A percentile compares a stretch with the other conserved stretches of the same genome.
Evolutionary conservation across 1,139 yeast genomes (phyloP).

Genomic region (Blastobotrys illinoisensis): DNA sequence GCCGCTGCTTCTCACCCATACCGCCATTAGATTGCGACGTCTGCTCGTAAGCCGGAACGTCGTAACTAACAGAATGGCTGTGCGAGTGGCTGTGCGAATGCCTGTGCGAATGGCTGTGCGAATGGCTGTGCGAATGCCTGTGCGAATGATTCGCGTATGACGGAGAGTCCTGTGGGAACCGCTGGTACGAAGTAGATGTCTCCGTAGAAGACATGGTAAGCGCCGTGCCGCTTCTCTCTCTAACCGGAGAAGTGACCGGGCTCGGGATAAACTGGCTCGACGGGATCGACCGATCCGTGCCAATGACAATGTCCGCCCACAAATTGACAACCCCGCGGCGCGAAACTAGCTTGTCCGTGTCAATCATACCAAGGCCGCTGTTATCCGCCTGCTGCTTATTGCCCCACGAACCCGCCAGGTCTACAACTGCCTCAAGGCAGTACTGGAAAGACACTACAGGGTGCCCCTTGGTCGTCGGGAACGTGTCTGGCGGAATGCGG

Average conservation of each 20-base stretch:
- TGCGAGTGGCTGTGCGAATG: too few species aligned
- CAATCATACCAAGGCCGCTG: constrained; percentile 34
- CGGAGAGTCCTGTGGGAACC: constrained; percentile 1
- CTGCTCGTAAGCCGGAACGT: constrained; percentile 11
- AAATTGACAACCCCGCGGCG: constrained; percentile 71
- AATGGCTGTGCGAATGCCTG: too few species aligned
- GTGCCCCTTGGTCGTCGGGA: constrained; percentile 75
- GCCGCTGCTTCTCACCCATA: constrained; percentile 48
- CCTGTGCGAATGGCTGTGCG: too few species aligned
- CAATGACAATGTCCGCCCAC: constrained; percentile 73
- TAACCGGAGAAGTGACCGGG: background rate
- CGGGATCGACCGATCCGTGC: constrained; percentile 51
- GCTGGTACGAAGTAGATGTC: background rate
- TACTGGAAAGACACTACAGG: constrained; percentile 77
- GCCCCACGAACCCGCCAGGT: constrained; percentile 50
- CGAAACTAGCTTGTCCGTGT: constrained; percentile 71
- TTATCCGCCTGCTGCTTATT: constrained; percentile 17
- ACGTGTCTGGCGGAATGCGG: constrained; percentile 76
- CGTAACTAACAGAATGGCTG: background rate
- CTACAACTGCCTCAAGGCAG: constrained; percentile 74
- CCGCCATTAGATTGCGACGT: constrained; percentile 4
- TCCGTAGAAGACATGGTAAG: constrained; percentile 1
- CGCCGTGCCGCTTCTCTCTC: constrained; percentile 1
- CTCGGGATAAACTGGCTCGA: background rate
- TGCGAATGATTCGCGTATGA: background rate